phyloP scores from a whole-genome alignment of 305 asterid genomes.

The Solanum hybrid region DNA sequence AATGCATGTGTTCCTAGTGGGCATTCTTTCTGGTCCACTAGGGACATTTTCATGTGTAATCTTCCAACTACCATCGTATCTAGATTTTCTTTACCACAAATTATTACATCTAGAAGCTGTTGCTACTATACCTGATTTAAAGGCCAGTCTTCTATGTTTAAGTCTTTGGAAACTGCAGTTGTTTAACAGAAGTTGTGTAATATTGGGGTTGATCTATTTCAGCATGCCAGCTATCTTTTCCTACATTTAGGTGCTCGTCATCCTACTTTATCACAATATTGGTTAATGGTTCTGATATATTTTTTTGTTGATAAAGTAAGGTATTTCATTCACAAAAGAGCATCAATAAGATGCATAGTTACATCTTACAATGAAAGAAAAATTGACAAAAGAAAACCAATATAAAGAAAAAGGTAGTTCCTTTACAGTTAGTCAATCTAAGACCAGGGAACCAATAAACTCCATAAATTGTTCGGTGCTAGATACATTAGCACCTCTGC shows the following conservation, averaged over 20 bases:
- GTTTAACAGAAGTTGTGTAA: not conserved
- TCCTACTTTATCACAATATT: not conserved
- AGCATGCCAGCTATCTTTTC: not conserved
- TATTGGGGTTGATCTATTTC: not conserved
- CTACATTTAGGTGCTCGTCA: not conserved
- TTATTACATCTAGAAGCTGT: not conserved
- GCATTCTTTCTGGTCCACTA: not conserved
- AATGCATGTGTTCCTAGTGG: not conserved
- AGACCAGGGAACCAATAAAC: not conserved
- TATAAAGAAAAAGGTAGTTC: not conserved
- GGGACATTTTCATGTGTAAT: not conserved
- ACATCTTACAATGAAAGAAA: not conserved
- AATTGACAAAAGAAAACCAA: not conserved
- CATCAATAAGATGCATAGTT: not conserved
- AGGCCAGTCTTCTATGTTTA: not conserved
- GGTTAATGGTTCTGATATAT: not conserved
- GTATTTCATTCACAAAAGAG: not conserved
- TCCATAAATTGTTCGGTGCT: not conserved
- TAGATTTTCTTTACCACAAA: not conserved
- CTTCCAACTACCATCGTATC: not conserved
- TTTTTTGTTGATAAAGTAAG: not conserved
- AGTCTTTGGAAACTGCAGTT: not conserved
- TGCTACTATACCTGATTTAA: not conserved
- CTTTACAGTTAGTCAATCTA: not conserved
- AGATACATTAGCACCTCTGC: not conserved